Conservation (phyloP, 2,329 filamentous ascomycete species). For the Epichloe sp. region DNA sequence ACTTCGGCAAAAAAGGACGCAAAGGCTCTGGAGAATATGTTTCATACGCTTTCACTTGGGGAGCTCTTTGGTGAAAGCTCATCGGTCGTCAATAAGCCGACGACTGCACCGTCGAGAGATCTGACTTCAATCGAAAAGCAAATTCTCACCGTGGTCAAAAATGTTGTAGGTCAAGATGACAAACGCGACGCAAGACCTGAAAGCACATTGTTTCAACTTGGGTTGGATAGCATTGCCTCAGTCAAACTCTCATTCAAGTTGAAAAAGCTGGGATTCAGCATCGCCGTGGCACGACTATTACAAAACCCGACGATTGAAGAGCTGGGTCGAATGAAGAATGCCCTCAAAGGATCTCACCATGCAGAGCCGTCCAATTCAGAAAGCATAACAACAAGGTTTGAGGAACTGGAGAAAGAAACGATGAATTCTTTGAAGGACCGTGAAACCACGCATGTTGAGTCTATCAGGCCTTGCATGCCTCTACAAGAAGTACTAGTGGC, state of each 20-base stretch:
- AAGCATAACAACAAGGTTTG: not conserved
- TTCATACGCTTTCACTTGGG: conserved; percentile 2
- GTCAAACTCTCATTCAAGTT: conserved; percentile 23
- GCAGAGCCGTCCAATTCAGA: not conserved
- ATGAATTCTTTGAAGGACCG: not conserved
- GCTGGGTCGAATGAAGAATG: conserved; percentile 11
- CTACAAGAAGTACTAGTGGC: conserved; percentile 15
- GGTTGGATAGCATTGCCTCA: conserved; percentile 23
- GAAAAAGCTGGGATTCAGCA: conserved; percentile 18
- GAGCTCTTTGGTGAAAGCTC: not conserved
- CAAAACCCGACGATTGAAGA: conserved; percentile 20
- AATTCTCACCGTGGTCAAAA: not conserved
- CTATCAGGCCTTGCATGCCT: conserved; percentile 9
- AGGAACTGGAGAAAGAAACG: not conserved
- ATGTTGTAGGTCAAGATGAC: not conserved
- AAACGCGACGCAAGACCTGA: not conserved
- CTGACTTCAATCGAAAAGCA: not conserved
- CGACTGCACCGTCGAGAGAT: not conserved
- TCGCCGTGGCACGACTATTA: conserved; percentile 21
- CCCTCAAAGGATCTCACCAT: not conserved
- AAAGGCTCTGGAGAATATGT: conserved; percentile 2
- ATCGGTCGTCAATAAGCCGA: not conserved
- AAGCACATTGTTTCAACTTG: conserved; percentile 20
- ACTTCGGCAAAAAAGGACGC: conserved; percentile 5
- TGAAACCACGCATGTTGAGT: not conserved